These are phyloP conservation scores for Malassezia dermatis DNA, from an alignment of 1,284 basidiomycete species.

Conservation along the genomic window DNA sequence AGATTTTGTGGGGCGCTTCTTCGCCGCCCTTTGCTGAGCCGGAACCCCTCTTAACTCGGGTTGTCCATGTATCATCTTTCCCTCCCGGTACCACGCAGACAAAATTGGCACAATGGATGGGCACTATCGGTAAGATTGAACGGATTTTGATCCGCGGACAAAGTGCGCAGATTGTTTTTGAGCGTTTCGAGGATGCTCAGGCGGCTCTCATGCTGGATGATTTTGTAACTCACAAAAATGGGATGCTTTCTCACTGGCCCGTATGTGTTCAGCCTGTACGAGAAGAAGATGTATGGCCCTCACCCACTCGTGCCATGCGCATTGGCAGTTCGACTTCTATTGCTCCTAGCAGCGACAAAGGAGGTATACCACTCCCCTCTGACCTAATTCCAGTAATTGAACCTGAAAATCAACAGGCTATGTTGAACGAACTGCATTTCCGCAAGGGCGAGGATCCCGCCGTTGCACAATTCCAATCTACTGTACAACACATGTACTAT, in stretches of 20 bases:
- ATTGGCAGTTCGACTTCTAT: constrained; percentile 42
- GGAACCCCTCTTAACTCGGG: background rate
- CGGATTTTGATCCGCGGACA: background rate
- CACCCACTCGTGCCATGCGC: constrained; percentile 6
- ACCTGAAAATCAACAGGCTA: constrained; percentile 58
- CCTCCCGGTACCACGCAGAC: background rate
- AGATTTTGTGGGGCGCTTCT: background rate
- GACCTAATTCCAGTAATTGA: constrained; percentile 47
- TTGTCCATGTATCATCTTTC: background rate
- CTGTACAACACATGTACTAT: constrained; percentile 54
- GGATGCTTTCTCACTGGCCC: background rate
- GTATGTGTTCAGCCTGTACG: background rate
- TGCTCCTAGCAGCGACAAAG: constrained; percentile 45
- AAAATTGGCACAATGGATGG: background rate
- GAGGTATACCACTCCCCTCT: constrained; percentile 42
- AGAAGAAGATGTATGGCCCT: constrained; percentile 3
- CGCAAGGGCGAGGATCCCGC: constrained; percentile 48
- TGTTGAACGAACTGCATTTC: constrained; percentile 61
- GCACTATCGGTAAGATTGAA: background rate
- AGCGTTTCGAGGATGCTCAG: constrained; percentile 1
- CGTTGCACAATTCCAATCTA: constrained; percentile 53
- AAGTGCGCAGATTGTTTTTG: background rate
- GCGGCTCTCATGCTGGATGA: background rate
- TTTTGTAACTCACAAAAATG: background rate
- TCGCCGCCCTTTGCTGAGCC: background rate